Base-by-base conservation (phyloP, 1,284 basidiomycete genomes). In the Papiliotrema laurentii region DNA sequence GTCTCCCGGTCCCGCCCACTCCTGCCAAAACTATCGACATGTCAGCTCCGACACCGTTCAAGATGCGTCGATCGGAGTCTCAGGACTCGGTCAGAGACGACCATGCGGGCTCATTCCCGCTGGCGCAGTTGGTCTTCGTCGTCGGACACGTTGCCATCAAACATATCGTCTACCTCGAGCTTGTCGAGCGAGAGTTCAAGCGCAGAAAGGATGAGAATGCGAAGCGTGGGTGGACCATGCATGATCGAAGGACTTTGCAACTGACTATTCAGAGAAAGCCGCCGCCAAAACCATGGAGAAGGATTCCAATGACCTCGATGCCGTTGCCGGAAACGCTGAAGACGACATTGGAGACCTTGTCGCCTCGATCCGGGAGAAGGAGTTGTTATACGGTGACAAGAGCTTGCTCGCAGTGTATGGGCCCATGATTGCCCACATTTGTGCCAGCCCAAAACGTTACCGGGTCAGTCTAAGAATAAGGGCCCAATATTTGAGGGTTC, bases 81-180 rank as follows among this genome's bases (percentile, higher is more conserved):
- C 36, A 28, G 16, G 28, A 25, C 4, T 43, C 47, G 34, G 45
- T 49, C 19, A 34, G 50, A 16, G 78, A 79, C 44, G 85, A 88
- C 54, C 63, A 80, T 1, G 84, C 84, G 0, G 86, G 92, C 54
- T 84, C 87, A 0, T 97, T 94, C 69, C 81, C 84, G 52, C 79
- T 98, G 16, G 88, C 87, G 48, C 93, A 97, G 68, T 79, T 97
- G 18, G 77, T 98, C 6, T 98, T 97, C 67, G 81, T 89, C 35
- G 91, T 97, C 5, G 96, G 94, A 0, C 94, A 98, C 70, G 87
- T 96, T 18, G 91, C 92, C 5, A 89, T 98, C 74, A 97, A 97
- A 73, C 92, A 98, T 56, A 90, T 97, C 49, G 92, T 96, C 22
- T 96, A 91, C 69, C 81, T 98, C 27, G 94, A 98, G 72, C 79